A percentile compares a stretch with the other conserved stretches of the same genome.
These are phyloP conservation scores for Pisolithus microcarpus DNA, from an alignment of 768 basidiomycete genomes.

Conservation along the genomic window DNA sequence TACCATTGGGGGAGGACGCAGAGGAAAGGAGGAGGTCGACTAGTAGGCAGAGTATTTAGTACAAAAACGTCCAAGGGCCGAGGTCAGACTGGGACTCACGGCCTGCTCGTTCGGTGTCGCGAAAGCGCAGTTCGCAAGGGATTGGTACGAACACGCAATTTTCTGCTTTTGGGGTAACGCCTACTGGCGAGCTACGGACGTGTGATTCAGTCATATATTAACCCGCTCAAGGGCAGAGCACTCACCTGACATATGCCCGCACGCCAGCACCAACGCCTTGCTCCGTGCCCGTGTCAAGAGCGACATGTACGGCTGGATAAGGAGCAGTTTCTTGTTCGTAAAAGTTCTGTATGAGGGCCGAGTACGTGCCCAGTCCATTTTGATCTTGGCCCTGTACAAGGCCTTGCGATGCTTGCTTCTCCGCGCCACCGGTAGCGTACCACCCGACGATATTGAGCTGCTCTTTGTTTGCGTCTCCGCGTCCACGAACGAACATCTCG, in stretches of 20 bases:
- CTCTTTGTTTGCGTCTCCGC: constrained; percentile 55
- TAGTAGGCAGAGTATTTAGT: constrained; percentile 21
- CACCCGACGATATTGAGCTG: constrained; percentile 93
- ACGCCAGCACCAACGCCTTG: constrained; percentile 61
- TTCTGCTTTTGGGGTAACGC: constrained; percentile 83
- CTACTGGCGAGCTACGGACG: constrained; percentile 70
- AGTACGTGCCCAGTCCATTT: constrained; percentile 73
- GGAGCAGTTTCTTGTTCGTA: constrained; percentile 89
- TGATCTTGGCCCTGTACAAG: constrained; percentile 68
- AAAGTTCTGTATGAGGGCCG: constrained; percentile 96
- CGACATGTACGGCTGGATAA: constrained; percentile 84
- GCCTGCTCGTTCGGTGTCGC: constrained; percentile 78
- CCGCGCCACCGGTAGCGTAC: constrained; percentile 70
- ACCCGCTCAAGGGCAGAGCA: constrained; percentile 4
- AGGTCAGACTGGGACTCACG: constrained; percentile 42
- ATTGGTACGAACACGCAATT: constrained; percentile 94
- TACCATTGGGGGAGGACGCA: constrained; percentile 44
- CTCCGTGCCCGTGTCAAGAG: constrained; percentile 79
- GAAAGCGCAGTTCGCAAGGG: constrained; percentile 78
- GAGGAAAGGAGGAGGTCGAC: constrained; percentile 67
- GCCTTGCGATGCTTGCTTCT: constrained; percentile 58
- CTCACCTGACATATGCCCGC: constrained; percentile 80
- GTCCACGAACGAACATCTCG: constrained; percentile 58
- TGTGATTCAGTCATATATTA: constrained; percentile 3
- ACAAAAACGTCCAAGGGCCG: not conserved